phyloP scores from a whole-genome alignment of 371 early-diverging fungal species.

The Mortierella sp. region DNA sequence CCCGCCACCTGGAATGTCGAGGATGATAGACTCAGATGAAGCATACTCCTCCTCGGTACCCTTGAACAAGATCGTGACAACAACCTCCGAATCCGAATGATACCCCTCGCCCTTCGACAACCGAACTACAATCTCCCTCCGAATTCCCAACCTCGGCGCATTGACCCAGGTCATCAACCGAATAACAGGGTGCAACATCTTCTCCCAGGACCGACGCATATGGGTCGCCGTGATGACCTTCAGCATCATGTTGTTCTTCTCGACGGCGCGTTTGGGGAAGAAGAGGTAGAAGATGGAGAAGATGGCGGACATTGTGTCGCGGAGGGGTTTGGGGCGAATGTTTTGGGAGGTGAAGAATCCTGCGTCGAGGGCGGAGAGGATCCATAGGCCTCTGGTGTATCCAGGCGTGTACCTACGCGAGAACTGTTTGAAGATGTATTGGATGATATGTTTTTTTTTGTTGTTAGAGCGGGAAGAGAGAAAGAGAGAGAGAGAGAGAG shows the following conservation, averaged over 20 bases:
- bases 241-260: slow-evolving; percentile 85
- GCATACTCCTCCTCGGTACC: slow-evolving; percentile 56
- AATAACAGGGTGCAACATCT: slow-evolving; percentile 80
- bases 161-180: slow-evolving; percentile 64
- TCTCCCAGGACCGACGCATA: slow-evolving; percentile 94
- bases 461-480: too few relatives aligned
- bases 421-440: slow-evolving; percentile 21
- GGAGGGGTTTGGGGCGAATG: slow-evolving; percentile 79
- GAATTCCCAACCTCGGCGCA: slow-evolving; percentile 69
- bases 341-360: slow-evolving; percentile 95
- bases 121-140: slow-evolving; percentile 67
- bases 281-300: slow-evolving; percentile 88
- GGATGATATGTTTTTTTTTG: not conserved
- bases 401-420: slow-evolving; percentile 86
- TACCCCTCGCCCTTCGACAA: slow-evolving; percentile 59
- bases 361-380: slow-evolving; percentile 93
- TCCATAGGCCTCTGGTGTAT: slow-evolving; percentile 95
- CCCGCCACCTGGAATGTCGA: slow-evolving; percentile 90
- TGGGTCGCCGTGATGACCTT: slow-evolving; percentile 88
- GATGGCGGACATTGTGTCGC: slow-evolving; percentile 82
- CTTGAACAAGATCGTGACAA: slow-evolving; percentile 53
- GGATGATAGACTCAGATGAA: slow-evolving; percentile 66
- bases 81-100: slow-evolving; percentile 40
- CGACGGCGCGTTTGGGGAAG: slow-evolving; percentile 89
- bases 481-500: too few relatives aligned